Conservation (phyloP, 2,329 filamentous ascomycete species). For the Lasiodiplodia gonubiensis region DNA sequence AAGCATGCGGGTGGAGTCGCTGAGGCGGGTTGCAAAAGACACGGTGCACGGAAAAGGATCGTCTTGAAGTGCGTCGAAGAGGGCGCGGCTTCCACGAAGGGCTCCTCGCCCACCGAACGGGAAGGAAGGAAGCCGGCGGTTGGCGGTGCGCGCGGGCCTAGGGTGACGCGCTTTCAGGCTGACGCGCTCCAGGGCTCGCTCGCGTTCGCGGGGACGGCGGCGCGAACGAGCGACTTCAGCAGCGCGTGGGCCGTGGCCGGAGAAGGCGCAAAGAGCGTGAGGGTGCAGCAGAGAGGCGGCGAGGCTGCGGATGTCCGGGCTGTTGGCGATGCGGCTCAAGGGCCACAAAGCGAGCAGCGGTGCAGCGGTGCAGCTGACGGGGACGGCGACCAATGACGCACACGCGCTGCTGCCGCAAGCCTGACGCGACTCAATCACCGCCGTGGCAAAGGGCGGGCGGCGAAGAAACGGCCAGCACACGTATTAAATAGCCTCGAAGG, state of each 20-base stretch:
- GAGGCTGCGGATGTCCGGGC: conserved; percentile 18
- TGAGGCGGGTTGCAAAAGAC: neutral
- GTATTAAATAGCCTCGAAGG: conserved; percentile 2
- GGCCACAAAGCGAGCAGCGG: conserved; percentile 10
- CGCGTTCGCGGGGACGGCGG: conserved; percentile 2
- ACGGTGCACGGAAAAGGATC: neutral
- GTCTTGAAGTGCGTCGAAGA: neutral
- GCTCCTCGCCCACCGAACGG: neutral
- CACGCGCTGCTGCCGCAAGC: conserved; percentile 2
- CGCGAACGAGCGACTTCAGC: conserved; percentile 7
- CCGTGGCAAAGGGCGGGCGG: neutral
- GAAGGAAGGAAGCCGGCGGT: neutral
- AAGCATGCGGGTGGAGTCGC: conserved; percentile 5
- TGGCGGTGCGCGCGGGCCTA: neutral
- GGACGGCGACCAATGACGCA: conserved; percentile 18
- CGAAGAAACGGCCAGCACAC: conserved; percentile 13
- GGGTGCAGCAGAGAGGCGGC: neutral
- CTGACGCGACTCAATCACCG: neutral
- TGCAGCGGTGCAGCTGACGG: neutral
- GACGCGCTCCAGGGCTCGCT: conserved; percentile 1
- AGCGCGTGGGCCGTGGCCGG: neutral
- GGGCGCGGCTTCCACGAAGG: neutral
- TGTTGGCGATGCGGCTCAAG: conserved; percentile 11
- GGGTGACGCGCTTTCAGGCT: conserved; percentile 3
- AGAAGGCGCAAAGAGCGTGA: conserved; percentile 3